Evolutionary conservation across 768 basidiomycete species (phyloP).

Genomic region (Auriscalpium vulgare): DNA sequence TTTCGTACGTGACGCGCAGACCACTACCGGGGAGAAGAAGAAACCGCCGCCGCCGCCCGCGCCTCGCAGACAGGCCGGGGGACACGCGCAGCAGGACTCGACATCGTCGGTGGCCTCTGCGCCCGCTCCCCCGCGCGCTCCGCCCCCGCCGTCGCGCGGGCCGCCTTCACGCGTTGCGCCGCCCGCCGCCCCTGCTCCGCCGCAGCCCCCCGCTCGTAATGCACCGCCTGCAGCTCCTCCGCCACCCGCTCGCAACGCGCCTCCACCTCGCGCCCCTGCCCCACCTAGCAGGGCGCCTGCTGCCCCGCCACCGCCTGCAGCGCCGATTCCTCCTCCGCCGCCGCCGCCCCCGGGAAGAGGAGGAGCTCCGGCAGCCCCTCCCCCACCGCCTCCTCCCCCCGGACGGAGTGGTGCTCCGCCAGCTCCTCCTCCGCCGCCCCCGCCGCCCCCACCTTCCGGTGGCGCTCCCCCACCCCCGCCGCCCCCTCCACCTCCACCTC

Average conservation of each 20-base stretch:
- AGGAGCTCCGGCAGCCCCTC: conserved; percentile 17
- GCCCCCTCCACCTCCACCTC: conserved; percentile 36
- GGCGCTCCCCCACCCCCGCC: conserved; percentile 27
- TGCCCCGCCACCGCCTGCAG: conserved; percentile 25
- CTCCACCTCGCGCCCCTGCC: conserved; percentile 17
- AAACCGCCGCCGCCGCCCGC: conserved; percentile 28
- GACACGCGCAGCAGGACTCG: conserved; percentile 21
- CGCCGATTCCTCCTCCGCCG: conserved; percentile 28
- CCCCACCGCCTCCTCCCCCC: conserved; percentile 22
- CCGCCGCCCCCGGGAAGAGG: conserved; percentile 18
- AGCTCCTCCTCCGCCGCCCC: conserved; percentile 27
- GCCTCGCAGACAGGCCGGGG: conserved; percentile 22
- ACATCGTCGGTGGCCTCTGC: conserved; percentile 28
- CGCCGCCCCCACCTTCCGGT: conserved; percentile 19
- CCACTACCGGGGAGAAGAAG: conserved; percentile 19
- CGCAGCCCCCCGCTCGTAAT: conserved; percentile 18
- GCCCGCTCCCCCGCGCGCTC: conserved; percentile 24
- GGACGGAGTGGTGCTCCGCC: conserved; percentile 18
- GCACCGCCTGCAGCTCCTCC: conserved; percentile 27
- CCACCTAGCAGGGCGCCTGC: conserved; percentile 25
- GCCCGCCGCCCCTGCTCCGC: conserved; percentile 24
- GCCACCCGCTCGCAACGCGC: conserved; percentile 20
- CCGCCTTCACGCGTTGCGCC: conserved; percentile 21
- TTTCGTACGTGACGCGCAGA: conserved; percentile 54
- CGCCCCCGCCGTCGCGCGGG: conserved; percentile 24